phyloP scores from a whole-genome alignment of 805 yeast genomes.

The Wickerhamiella nectarea region DNA sequence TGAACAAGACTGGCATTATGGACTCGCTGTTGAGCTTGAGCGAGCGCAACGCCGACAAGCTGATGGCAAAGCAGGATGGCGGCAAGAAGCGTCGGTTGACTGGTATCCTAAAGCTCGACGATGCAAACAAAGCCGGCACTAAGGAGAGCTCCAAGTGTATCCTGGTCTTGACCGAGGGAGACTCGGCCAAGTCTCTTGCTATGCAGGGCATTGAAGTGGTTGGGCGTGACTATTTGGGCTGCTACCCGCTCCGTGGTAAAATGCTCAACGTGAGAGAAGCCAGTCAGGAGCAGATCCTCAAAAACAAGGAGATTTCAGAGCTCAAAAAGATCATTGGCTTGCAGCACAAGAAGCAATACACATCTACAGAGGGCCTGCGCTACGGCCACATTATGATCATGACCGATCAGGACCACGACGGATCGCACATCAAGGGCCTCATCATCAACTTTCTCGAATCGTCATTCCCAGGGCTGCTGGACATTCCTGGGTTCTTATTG shows the following conservation, averaged over 20 bases:
- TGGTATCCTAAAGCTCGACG: conserved; percentile 78
- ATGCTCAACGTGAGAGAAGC: conserved; percentile 93
- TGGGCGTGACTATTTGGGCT: conserved; percentile 90
- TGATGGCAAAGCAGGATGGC: conserved; percentile 81
- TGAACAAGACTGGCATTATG: conserved; percentile 54
- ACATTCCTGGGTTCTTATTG: conserved; percentile 78
- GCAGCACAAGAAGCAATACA: conserved; percentile 80
- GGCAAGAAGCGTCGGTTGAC: conserved; percentile 68
- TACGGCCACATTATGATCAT: conserved; percentile 97
- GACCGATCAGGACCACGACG: conserved; percentile 99
- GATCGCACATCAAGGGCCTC: conserved; percentile 92
- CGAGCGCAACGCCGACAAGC: conserved; percentile 77
- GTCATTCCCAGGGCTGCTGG: conserved; percentile 84
- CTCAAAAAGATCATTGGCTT: conserved; percentile 89
- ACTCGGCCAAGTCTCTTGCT: conserved; percentile 85
- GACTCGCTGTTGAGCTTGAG: conserved; percentile 67
- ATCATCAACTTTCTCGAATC: conserved; percentile 85
- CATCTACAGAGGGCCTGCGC: conserved; percentile 58
- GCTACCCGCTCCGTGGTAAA: conserved; percentile 92
- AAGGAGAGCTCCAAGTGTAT: conserved; percentile 86
- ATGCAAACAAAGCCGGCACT: conserved; percentile 94
- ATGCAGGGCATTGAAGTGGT: conserved; percentile 89
- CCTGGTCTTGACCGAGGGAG: conserved; percentile 89
- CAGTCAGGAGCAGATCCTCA: conserved; percentile 83
- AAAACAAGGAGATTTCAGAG: conserved; percentile 89